Conservation (phyloP, 176 grass and related monocot genomes). For the Aegilops umbellulata region DNA sequence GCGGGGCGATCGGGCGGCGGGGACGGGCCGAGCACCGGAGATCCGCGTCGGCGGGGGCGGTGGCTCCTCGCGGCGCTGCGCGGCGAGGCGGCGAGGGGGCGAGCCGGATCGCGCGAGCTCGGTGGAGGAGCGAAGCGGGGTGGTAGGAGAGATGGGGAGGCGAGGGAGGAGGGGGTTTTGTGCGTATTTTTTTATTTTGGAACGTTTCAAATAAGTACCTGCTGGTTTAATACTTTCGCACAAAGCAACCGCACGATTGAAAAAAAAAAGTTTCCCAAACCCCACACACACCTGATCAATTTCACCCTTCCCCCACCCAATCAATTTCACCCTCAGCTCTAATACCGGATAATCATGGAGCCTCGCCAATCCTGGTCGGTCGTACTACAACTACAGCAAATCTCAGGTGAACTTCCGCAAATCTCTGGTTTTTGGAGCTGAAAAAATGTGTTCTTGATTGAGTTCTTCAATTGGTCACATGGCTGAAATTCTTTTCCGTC, state of each 20-base stretch:
- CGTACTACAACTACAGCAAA: too few species aligned
- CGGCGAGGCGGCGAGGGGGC: background rate
- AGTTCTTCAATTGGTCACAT: too few species aligned
- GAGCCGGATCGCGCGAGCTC: conserved; percentile 44
- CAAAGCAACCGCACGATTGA: background rate
- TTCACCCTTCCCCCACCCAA: too few species aligned
- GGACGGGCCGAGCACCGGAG: background rate
- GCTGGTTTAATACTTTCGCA: background rate
- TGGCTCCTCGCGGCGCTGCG: background rate
- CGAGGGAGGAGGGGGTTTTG: background rate
- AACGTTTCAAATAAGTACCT: background rate
- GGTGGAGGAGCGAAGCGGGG: conserved; percentile 21
- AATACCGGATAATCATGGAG: too few species aligned
- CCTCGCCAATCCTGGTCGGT: too few species aligned
- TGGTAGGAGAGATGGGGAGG: background rate
- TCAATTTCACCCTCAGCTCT: too few species aligned
- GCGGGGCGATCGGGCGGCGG: background rate
- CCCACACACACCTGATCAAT: too few species aligned
- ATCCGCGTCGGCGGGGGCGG: background rate
- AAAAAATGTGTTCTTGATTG: too few species aligned
- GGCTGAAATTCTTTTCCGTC: too few species aligned
- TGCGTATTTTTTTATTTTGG: conserved; percentile 19
- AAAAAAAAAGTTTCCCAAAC: background rate
- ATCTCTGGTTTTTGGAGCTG: too few species aligned
- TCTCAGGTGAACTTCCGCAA: too few species aligned